Conservation (phyloP, 2,329 filamentous ascomycete species). For the Pezicula radicicola region DNA sequence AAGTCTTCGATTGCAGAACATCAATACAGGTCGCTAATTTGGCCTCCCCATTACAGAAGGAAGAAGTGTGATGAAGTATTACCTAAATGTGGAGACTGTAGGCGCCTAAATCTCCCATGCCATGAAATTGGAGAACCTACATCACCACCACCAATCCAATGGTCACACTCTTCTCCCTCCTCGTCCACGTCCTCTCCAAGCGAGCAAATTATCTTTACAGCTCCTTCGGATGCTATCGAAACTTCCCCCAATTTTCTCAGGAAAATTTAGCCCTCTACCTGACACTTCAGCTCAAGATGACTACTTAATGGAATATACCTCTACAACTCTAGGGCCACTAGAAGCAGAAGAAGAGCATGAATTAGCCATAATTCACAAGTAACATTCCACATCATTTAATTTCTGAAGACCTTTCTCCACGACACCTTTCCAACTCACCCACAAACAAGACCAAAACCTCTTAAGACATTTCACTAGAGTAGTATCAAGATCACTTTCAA, state of each 20-base stretch:
- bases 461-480: neutral
- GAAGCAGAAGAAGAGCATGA: neutral
- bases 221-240: no score
- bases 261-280: no score
- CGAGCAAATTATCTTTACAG: neutral
- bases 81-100: conserved; percentile 2
- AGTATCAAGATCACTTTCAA: conserved; percentile 1
- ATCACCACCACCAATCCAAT: neutral
- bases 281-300: neutral
- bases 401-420: neutral
- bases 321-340: neutral
- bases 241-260: no score
- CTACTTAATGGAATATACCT: neutral
- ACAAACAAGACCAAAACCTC: conserved; percentile 1
- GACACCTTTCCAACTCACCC: neutral
- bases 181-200: neutral
- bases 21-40: neutral
- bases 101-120: neutral
- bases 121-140: neutral
- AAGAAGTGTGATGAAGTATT: conserved; percentile 4
- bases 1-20: neutral
- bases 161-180: neutral
- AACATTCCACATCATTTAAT: neutral
- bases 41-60: neutral
- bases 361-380: neutral